Conservation (phyloP, 768 basidiomycete species). For the Boletus fagicola region DNA sequence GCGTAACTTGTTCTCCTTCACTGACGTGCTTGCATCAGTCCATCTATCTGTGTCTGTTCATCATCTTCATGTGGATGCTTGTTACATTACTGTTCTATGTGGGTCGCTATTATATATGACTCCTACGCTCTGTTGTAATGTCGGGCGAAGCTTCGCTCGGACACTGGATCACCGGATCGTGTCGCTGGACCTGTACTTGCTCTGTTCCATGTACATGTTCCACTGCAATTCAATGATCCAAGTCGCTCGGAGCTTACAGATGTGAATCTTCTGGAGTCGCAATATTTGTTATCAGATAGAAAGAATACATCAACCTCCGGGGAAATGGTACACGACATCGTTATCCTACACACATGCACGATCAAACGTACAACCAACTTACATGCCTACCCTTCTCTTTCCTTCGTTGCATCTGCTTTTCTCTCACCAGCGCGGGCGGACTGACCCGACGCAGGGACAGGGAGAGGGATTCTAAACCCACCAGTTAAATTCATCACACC, state of each 20-base stretch:
- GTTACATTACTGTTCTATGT: neutral
- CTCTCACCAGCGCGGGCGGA: neutral
- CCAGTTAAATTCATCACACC: slow-evolving; percentile 12
- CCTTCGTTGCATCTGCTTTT: neutral
- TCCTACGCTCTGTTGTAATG: slow-evolving; percentile 7
- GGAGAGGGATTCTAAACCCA: slow-evolving; percentile 19
- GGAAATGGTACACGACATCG: neutral
- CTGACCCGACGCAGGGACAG: neutral
- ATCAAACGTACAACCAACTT: neutral
- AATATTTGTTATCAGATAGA: neutral
- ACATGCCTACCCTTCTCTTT: neutral
- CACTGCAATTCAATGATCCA: too few relatives aligned
- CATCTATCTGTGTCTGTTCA: neutral
- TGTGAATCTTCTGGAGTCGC: too few relatives aligned
- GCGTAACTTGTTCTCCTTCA: neutral
- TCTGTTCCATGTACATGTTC: too few relatives aligned
- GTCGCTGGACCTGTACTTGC: too few relatives aligned
- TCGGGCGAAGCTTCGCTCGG: neutral
- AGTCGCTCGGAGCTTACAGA: too few relatives aligned
- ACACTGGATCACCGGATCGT: neutral
- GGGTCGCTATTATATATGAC: neutral
- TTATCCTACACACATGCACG: neutral
- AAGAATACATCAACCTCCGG: neutral
- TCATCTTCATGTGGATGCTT: neutral
- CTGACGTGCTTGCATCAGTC: neutral